Evolutionary conservation across 2,329 filamentous ascomycete species (phyloP).

Genomic region (Neophaeococcomyces mojaviensis): DNA sequence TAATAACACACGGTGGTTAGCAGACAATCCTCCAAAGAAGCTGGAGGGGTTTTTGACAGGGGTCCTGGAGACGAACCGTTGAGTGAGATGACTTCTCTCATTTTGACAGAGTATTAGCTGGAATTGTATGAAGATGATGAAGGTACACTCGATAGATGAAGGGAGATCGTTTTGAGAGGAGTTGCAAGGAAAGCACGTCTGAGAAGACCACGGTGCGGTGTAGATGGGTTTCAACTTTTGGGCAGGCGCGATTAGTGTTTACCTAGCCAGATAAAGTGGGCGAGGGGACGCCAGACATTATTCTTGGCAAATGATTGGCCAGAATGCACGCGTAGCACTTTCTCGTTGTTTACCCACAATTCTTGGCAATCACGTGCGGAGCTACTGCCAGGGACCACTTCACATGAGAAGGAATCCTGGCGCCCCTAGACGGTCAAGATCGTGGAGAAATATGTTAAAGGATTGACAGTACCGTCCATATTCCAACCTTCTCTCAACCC

Average conservation of each 20-base stretch:
- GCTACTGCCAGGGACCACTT: too few relatives aligned
- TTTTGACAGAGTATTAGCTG: constrained; percentile 42
- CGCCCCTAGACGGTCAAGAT: too few relatives aligned
- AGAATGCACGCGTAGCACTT: constrained; percentile 24
- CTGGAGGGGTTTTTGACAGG: constrained; percentile 20
- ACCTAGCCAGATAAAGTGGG: too few relatives aligned
- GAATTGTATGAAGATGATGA: constrained; percentile 6
- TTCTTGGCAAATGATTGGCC: too few relatives aligned
- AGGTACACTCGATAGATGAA: neutral
- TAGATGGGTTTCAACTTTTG: constrained; percentile 11
- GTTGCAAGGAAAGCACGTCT: neutral
- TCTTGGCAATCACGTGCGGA: neutral
- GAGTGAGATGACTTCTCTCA: constrained; percentile 99
- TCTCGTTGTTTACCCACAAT: constrained; percentile 1
- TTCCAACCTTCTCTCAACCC: too few relatives aligned
- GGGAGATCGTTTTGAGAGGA: neutral
- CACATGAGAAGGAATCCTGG: too few relatives aligned
- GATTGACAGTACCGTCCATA: too few relatives aligned
- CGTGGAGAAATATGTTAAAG: too few relatives aligned
- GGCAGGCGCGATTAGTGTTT: neutral
- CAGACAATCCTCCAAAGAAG: constrained; percentile 7
- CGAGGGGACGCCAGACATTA: too few relatives aligned
- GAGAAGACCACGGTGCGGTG: too few relatives aligned
- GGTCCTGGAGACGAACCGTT: constrained; percentile 62
- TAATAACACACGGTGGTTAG: constrained; percentile 38